phyloP scores from a whole-genome alignment of 257 asterid species.

The Rhazya stricta region DNA sequence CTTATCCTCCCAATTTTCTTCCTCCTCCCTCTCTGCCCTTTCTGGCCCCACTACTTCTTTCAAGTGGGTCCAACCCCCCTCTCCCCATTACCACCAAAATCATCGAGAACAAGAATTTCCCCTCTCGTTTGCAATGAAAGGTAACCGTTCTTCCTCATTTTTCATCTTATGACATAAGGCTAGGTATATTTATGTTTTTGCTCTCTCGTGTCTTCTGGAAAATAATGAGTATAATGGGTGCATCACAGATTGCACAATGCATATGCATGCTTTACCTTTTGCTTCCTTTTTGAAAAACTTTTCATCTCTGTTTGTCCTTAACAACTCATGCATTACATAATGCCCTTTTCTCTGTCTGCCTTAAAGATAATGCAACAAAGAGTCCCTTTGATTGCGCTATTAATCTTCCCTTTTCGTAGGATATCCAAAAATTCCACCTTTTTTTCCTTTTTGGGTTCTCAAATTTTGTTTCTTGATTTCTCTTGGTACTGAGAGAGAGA shows the following conservation, averaged over 20 bases:
- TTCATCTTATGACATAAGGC: slow-evolving; percentile 4
- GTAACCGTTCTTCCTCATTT: slow-evolving; percentile 18
- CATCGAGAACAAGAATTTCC: slow-evolving; percentile 31
- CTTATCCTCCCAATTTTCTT: not conserved
- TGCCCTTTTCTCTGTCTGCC: slow-evolving; percentile 23
- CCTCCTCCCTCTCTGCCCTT: slow-evolving; percentile 12
- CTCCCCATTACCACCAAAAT: not conserved
- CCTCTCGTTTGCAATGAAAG: slow-evolving; percentile 35
- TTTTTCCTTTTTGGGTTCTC: slow-evolving; percentile 21
- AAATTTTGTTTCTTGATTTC: not conserved
- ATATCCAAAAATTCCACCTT: slow-evolving; percentile 15
- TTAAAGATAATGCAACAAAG: slow-evolving; percentile 35
- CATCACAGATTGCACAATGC: not conserved
- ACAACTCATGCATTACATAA: slow-evolving; percentile 21
- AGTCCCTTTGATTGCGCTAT: slow-evolving; percentile 75
- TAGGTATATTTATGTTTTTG: slow-evolving; percentile 12
- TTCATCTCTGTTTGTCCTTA: slow-evolving; percentile 14
- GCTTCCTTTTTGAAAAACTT: slow-evolving; percentile 15
- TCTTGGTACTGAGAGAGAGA: slow-evolving; percentile 12
- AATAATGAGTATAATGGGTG: slow-evolving; percentile 4
- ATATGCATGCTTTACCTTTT: slow-evolving; percentile 4
- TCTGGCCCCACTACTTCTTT: slow-evolving; percentile 21
- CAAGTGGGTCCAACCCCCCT: slow-evolving; percentile 23
- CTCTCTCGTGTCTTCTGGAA: slow-evolving; percentile 2
- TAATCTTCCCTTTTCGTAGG: slow-evolving; percentile 38